A percentile compares a stretch with the other conserved stretches of the same genome.
Conservation (phyloP, 1,284 basidiomycete species). For the Fereydounia khargensis region DNA sequence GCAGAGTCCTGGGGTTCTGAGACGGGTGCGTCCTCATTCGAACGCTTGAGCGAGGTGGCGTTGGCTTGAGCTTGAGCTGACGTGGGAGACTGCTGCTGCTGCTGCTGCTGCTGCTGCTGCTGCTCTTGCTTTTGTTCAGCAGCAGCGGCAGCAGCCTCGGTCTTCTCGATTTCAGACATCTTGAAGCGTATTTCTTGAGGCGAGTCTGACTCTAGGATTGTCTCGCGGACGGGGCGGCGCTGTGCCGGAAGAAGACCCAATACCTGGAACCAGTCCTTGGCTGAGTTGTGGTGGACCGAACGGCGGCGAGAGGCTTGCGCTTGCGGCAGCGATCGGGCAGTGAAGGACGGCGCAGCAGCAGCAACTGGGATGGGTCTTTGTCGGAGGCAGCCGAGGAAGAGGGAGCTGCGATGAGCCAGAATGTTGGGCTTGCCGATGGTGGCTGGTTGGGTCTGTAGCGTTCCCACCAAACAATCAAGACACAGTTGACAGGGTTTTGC, state of each 20-base stretch:
- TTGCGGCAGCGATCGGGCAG: neutral
- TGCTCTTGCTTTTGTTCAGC: neutral
- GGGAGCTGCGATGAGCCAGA: conserved; percentile 4
- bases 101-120: neutral
- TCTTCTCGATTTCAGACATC: conserved; percentile 11
- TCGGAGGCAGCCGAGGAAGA: too few relatives aligned
- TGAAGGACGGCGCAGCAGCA: conserved; percentile 1
- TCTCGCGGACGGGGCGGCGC: conserved; percentile 11
- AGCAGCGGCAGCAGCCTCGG: conserved; percentile 4
- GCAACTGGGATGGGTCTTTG: neutral
- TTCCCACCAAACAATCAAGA: conserved; percentile 3
- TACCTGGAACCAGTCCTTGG: conserved; percentile 11
- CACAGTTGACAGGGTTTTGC: too few relatives aligned
- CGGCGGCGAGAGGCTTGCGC: conserved; percentile 2
- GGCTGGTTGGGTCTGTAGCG: neutral
- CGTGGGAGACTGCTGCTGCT: neutral
- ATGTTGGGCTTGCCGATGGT: too few relatives aligned
- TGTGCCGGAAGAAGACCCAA: conserved; percentile 20
- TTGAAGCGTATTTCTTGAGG: conserved; percentile 12
- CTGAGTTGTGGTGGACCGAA: neutral
- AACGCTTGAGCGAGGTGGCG: neutral
- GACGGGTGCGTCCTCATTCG: neutral
- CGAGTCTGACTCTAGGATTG: conserved; percentile 16
- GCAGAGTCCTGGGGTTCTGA: conserved; percentile 5
- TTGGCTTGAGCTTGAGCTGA: too few relatives aligned